These are phyloP conservation scores for Microdochium bolleyi DNA, from an alignment of 2,329 filamentous ascomycete species.

Conservation along the genomic window DNA sequence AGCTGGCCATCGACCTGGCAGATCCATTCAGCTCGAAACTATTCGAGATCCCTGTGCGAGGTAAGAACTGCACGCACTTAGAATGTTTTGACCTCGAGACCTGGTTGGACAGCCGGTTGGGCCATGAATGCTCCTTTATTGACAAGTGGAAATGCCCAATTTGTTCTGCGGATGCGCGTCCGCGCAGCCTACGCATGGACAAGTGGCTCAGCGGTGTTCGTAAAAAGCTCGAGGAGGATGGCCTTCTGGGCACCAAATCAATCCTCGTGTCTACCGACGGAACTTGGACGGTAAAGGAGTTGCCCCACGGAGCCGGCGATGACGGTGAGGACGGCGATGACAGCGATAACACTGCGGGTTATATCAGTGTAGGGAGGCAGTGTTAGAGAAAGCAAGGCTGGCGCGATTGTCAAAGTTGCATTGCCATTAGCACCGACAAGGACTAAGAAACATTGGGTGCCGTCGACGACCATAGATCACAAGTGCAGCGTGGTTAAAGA, in stretches of 20 bases:
- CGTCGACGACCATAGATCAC: too few species aligned
- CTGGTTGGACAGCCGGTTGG: constrained; percentile 62
- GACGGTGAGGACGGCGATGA: constrained; percentile 19
- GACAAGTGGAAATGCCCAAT: constrained; percentile 86
- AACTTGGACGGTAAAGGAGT: constrained; percentile 45
- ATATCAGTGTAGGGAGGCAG: too few species aligned
- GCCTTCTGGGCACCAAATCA: constrained; percentile 42
- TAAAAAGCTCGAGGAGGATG: constrained; percentile 37
- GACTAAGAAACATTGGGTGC: too few species aligned
- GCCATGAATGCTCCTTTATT: constrained; percentile 46
- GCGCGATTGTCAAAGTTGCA: too few species aligned
- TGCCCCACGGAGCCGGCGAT: constrained; percentile 20
- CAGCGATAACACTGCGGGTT: too few species aligned
- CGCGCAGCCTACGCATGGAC: constrained; percentile 62
- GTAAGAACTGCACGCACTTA: constrained; percentile 61
- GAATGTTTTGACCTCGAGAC: constrained; percentile 88
- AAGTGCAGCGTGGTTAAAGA: too few species aligned
- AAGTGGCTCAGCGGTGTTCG: constrained; percentile 62
- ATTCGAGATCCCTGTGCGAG: constrained; percentile 65
- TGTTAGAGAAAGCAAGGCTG: too few species aligned
- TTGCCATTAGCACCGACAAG: too few species aligned
- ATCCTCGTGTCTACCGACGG: constrained; percentile 60
- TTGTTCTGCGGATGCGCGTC: constrained; percentile 70
- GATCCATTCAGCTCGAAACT: constrained; percentile 61
- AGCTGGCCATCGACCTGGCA: constrained; percentile 53